Evolutionary conservation across 495 filamentous ascomycete species (phyloP).

Genomic region (Cercophora samala): DNA sequence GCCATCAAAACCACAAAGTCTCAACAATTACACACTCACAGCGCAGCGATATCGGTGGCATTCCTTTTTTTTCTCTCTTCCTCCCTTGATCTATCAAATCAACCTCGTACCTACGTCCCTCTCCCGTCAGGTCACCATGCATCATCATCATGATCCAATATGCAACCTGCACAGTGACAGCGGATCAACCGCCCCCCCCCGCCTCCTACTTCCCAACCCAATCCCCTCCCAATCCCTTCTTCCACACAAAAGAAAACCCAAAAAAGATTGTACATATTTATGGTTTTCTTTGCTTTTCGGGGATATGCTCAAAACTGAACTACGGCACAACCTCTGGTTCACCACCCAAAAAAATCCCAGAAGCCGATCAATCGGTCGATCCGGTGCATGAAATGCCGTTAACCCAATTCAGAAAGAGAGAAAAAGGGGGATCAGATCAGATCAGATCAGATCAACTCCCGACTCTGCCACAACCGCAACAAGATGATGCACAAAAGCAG

Average conservation of each 20-base stretch:
- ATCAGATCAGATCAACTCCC: no score
- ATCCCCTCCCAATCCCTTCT: not conserved
- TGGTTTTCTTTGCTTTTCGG: no score
- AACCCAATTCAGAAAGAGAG: not conserved
- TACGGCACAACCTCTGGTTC: no score
- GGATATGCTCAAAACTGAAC: no score
- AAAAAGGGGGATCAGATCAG: not conserved
- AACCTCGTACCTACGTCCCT: not conserved
- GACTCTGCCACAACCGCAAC: not conserved
- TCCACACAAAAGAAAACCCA: not conserved
- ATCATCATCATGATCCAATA: not conserved
- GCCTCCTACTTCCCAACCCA: not conserved
- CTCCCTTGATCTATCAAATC: not conserved
- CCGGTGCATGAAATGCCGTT: not conserved
- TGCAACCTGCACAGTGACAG: not conserved
- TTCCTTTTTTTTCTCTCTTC: not conserved
- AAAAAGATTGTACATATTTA: not conserved
- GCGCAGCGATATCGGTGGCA: not conserved
- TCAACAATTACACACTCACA: not conserved
- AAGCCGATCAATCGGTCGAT: slow-evolving; percentile 14
- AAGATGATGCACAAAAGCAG: no score
- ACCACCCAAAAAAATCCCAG: not conserved
- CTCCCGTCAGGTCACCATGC: not conserved
- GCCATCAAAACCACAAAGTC: not conserved
- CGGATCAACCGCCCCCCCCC: not conserved